Base-by-base conservation (phyloP, 805 yeast genomes). In the Lachancea sp. region DNA sequence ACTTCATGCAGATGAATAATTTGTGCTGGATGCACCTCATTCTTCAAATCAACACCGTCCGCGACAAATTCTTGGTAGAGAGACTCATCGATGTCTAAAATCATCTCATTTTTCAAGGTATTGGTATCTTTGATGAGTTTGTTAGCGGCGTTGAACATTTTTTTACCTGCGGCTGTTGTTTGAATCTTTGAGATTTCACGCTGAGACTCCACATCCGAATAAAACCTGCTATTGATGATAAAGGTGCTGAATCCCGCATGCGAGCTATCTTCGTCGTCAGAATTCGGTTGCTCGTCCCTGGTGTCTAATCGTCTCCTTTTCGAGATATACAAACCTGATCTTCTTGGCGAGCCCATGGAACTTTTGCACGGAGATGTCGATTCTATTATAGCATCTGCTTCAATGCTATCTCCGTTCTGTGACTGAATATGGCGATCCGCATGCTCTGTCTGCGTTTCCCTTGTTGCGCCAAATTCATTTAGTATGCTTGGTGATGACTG, bases 61-160 rank as follows among this genome's bases (percentile, higher is more conserved):
- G 62, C 57, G 20, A 63, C 55, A 18, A 77, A 57, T 5, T 42
- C 37, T 0, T 60, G 53, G 19, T 64, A 44, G 9, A 71, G 42
- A 4, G 38, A 42, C 8, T 44, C 38, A 1, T 82, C 71, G 16
- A 77, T 54, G 13, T 67, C 66, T 0, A 81, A 48, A 3, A 68
- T 63, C 72, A 82, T 77, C 46, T 77, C 79, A 1, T 64, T 50
- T 25, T 78, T 56, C 3, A 80, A 61, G 30, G 77, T 81, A 7
- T 71, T 78, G 53, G 74, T 78, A 18, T 71, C 62, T 41, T 79
- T 59, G 2, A 54, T 59, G 1, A 56, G 52, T 45, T 66, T 70
- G 50, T 76, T 77, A 1, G 62, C 65, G 15, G 58, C 60, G 44
- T 59, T 64, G 35, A 59, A 61, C 9, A 45, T 22, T 32, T 49